Evolutionary conservation across 495 filamentous ascomycete species (phyloP), one percentile per base, ranked within the genome.

Genomic region (Lasiosphaeria hispida): DNA sequence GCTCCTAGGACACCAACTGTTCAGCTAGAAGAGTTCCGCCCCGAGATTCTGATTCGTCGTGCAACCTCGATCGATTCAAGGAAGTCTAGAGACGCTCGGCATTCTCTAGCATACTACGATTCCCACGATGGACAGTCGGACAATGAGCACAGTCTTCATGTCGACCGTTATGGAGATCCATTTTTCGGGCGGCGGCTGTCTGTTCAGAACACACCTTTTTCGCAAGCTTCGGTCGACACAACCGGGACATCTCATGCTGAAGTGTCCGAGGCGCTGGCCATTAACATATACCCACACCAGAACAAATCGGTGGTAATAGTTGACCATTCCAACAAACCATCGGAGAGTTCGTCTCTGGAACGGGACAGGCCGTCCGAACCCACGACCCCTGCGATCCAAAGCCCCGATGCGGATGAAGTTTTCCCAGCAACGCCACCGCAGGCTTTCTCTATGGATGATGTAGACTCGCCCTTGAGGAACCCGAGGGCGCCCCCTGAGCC

Each of bases 281-380:
- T 96, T 44, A 86, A 83, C 57, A 86, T 96, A 36, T 94, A 87
- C 66, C 85, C 90, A 2, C 92, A 96, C 68, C 90, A 91, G 67
- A 96, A 96, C 60, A 85, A 86, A 57, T 93, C 90, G 3, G 76
- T 91, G 10, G 73, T 94, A 44, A 73, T 95, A 54, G 85, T 96
- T 40, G 83, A 95, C 40, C 87, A 91, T 62, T 83, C 76, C 79
- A 71, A 70, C 58, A 70, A 72, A 62, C 67, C 73, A 11, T 75
- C 72, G 0, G 66, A 71, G 48, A 61, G 38, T 18, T 72, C 70
- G 0, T 71, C 74, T 1, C 30, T 67, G 2, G 60, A 68, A 10
- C 53, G 37, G 8, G 30, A 64, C 19, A 62, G 55, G 55, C 19
- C 48, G 3, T 40, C 58, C 1, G 58, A 53, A 3, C 8, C 38